Evolutionary conservation across 495 filamentous ascomycete species (phyloP).

Genomic region (Neurospora sp.): DNA sequence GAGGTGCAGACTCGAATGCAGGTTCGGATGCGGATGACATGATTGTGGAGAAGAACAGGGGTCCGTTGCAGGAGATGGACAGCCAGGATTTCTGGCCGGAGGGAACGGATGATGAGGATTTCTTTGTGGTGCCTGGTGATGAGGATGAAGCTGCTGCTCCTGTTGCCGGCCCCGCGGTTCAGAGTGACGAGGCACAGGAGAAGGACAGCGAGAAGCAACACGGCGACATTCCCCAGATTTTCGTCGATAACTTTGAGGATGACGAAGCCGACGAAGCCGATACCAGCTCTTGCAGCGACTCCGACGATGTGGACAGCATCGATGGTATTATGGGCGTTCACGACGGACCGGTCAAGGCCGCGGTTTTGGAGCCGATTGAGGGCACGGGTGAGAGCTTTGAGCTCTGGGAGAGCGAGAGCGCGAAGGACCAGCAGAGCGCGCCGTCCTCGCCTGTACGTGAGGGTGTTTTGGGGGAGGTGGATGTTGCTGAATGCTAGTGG

Average conservation of each 20-base stretch:
- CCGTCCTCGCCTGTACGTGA: conserved; percentile 14
- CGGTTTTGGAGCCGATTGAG: conserved; percentile 39
- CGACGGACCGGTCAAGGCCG: conserved; percentile 28
- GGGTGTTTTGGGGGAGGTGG: not conserved
- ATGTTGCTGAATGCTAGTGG: not conserved
- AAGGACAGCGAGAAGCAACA: not conserved
- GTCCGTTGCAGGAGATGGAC: conserved; percentile 59
- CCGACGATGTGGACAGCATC: conserved; percentile 15
- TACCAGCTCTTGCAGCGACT: conserved; percentile 2
- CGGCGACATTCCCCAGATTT: not conserved
- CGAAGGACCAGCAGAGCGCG: conserved; percentile 37
- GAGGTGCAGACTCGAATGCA: not conserved
- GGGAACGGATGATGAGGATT: conserved; percentile 52
- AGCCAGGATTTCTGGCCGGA: conserved; percentile 63
- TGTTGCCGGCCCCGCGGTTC: not conserved
- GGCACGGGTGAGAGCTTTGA: conserved; percentile 46
- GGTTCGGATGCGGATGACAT: conserved; percentile 26
- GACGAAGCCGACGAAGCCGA: conserved; percentile 7
- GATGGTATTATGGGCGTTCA: conserved; percentile 42
- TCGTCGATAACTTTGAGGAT: conserved; percentile 9
- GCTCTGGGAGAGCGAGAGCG: conserved; percentile 56
- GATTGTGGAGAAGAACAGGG: conserved; percentile 45
- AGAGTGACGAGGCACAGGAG: not conserved
- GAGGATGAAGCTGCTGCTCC: conserved; percentile 31
- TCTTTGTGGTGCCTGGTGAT: conserved; percentile 49